A percentile compares a stretch with the other conserved stretches of the same genome.
Evolutionary conservation across 495 filamentous ascomycete species (phyloP).

Genomic region (Annulohypoxylon moriforme): DNA sequence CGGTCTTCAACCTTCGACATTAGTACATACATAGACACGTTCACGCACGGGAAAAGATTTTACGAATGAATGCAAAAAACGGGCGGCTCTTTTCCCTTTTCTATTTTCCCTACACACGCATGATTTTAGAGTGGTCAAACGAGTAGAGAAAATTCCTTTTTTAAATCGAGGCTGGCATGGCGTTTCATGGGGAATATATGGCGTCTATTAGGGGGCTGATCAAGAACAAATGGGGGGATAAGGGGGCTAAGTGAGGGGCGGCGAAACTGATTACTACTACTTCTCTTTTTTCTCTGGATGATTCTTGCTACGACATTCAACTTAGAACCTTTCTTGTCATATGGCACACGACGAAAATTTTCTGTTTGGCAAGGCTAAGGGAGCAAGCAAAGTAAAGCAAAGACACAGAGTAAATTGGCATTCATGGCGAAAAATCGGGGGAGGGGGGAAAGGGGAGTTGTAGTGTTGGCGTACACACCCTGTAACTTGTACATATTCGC

Average conservation of each 20-base stretch:
- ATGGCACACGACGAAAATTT: not conserved
- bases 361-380: not conserved
- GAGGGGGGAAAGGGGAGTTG: not conserved
- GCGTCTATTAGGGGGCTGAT: not conserved
- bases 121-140: slow-evolving; percentile 8
- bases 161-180: slow-evolving; percentile 17
- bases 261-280: not conserved
- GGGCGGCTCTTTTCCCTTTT: slow-evolving; percentile 7
- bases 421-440: not conserved
- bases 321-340: not conserved
- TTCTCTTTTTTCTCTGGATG: not conserved
- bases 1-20: not conserved
- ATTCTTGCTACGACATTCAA: not conserved
- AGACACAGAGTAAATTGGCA: slow-evolving; percentile 2
- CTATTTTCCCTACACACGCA: not conserved
- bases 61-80: slow-evolving; percentile 11
- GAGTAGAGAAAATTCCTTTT: slow-evolving; percentile 34
- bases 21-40: slow-evolving; percentile 19
- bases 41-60: slow-evolving; percentile 7
- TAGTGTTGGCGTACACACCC: not conserved
- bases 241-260: not conserved
- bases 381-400: no score
- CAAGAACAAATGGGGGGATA: not conserved
- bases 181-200: slow-evolving; percentile 6
- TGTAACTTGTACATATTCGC: slow-evolving; percentile 1